Conservation (phyloP, 2,329 filamentous ascomycete genomes). For the Phialophora expanda region DNA sequence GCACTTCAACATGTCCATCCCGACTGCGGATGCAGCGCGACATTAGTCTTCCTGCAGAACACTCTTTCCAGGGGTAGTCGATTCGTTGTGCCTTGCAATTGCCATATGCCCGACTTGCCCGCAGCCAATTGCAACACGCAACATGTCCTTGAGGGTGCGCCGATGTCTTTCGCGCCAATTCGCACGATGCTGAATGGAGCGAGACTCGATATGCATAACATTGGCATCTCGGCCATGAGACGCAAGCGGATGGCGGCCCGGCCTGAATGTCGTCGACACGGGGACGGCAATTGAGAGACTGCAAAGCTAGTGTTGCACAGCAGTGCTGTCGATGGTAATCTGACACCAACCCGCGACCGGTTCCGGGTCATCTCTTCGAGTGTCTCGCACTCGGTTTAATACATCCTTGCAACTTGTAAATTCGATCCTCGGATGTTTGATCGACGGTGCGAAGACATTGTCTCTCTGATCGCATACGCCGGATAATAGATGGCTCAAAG, state of each 20-base stretch:
- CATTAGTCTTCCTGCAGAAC: conserved; percentile 5
- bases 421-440: not conserved
- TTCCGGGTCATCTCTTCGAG: not conserved
- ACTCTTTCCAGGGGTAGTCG: not conserved
- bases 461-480: not conserved
- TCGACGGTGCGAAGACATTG: not conserved
- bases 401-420: conserved; percentile 3
- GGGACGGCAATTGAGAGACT: not conserved
- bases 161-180: not conserved
- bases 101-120: not conserved
- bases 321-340: not conserved
- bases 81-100: conserved; percentile 5
- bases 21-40: conserved; percentile 1
- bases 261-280: not conserved
- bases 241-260: conserved; percentile 1
- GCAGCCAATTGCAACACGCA: not conserved
- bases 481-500: not conserved
- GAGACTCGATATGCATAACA: not conserved
- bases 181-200: not conserved
- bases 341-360: conserved; percentile 15
- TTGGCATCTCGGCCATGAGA: not conserved
- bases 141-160: not conserved
- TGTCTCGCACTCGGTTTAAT: not conserved
- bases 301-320: conserved; percentile 1
- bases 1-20: not conserved